Conservation (phyloP, 176 grass and related monocot genomes). For the bread wheat (Triticum aestivum) region IWGSC_CS_RefSeq_v2.1 NC_057798.1:237796419-237796918, state of each 20-base stretch:
- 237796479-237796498: conserved; percentile 27
- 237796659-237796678: conserved; percentile 9
- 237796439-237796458: conserved; percentile 99
- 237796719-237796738: conserved; percentile 16
- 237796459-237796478: conserved; percentile 86
- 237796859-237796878: conserved; percentile 1
- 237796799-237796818: neutral
- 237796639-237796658: conserved; percentile 52
- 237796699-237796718: neutral
- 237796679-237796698: conserved; percentile 1
- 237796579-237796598: conserved; percentile 97
- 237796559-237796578: conserved; percentile 98
- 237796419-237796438: conserved; percentile 74
- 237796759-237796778: neutral
- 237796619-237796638: conserved; percentile 92
- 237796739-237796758: neutral
- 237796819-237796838: neutral
- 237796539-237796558: conserved; percentile 80
- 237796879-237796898: neutral
- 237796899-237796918: too few relatives aligned
- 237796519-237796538: conserved; percentile 24
- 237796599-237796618: conserved; percentile 97
- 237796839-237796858: neutral
- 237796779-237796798: neutral
- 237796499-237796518: conserved; percentile 16